Evolutionary conservation across 2,329 filamentous ascomycete genomes (phyloP), one percentile per base, ranked within the genome.

Genomic region (Onygena corvina): DNA sequence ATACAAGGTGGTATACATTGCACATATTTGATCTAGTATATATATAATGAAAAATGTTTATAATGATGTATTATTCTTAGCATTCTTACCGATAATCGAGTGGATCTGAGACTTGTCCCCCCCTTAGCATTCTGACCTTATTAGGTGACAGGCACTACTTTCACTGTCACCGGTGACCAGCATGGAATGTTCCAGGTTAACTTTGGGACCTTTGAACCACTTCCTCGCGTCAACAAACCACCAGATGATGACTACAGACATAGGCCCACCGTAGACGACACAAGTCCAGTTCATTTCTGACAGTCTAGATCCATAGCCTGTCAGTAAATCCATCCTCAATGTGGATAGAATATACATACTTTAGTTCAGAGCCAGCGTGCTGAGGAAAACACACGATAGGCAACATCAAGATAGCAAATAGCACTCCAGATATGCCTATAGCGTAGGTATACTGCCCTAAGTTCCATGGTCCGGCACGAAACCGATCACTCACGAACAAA

Each of bases 161-260:
- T 42, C 16, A 36, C 18, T 42, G 11, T 42, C 21, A 20, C 33
- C 27, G 12, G 4, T 12, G 11, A 16, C 12, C 11, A 50, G n/a
- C 48, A 52, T 54, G 5, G 44, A 35, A 63, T 80, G 76, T 56
- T 78, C 74, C 21, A 84, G 67, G 57, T 84, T 84, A 53, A 84
- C 76, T 67, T 79, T 82, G 0, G 81, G 81, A 0, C 81, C 81
- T 58, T 77, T 81, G 64, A 84, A 85, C 81, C 81, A 84, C 58
- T 76, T 80, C 45, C 71, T 71, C 7, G 81, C 81, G 55, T 75
- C 73, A 3, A 84, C 64, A 34, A 76, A 65, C 71, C 79, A 85
- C 78, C 80, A 84, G 11, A 80, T 62, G 2, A 72, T 65, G 3
- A 79, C 70, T 2, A 72, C 60, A 3, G 77, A 51, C 79, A 83